Evolutionary conservation across 768 basidiomycete genomes (phyloP), one percentile per base, ranked within the genome.

Genomic region (Galerina marginata): DNA sequence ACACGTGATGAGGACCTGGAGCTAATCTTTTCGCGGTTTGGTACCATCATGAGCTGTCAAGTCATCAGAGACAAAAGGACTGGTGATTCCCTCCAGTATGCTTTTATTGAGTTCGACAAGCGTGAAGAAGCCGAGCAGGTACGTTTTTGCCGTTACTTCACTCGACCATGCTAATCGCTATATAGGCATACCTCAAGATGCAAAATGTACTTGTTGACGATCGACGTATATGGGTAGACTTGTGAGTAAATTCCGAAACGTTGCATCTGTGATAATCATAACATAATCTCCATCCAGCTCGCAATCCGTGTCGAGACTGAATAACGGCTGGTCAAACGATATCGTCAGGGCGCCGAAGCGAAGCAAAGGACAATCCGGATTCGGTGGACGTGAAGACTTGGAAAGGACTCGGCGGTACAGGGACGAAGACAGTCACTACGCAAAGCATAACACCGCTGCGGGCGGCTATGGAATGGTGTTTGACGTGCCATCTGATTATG

Each of bases 131-230:
- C 96, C 7, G 96, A 99, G 74, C 91, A 95, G 87, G 94, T 93
- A 63, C 60, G 83, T 67, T 42, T 33, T 56, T 47, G 15, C 43
- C 25, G 42, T 51, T 44, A 25, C 36, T 46, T 39, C 1, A 38
- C 39, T 33, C 12, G 56, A 29, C 42, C 56, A 67, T 33, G 67
- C 58, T 52, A 56, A 43, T 40, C 44, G 46, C 23, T 37, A 39
- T 51, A 3, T 64, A 95, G 91, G 97, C 94, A 9, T 99, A 99
- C 74, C 96, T 99, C 79, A 99, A 99, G 75, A 99, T 99, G 97
- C 97, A 99, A 72, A 99, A 99, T 68, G 97, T 99, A 0, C 79
- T 99, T 10, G 92, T 99, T 11, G 97, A 99, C 71, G 97, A 99
- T 74, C 86, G 95, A 12, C 87, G 97, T 11, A 99, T 99, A 69